Percentiles rank a stretch among this genome's conserved stretches.
phyloP scores from a whole-genome alignment of 2,329 filamentous ascomycete species.

The Shiraia bambusicola region DNA sequence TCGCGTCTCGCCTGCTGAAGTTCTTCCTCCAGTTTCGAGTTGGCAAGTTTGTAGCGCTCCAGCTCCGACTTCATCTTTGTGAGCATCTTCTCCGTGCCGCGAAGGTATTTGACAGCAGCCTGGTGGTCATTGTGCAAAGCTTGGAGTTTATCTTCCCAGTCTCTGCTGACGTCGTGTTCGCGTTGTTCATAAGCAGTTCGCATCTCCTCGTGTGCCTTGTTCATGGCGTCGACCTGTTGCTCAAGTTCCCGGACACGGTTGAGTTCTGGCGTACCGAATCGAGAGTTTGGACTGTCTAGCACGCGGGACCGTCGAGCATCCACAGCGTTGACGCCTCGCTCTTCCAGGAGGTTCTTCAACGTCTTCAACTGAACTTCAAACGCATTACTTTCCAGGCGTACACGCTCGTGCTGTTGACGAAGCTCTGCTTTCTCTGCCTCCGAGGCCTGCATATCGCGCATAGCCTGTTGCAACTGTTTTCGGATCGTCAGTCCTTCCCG shows the following conservation, averaged over 20 bases:
- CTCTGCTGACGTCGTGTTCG: constrained; percentile 80
- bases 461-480: constrained; percentile 80
- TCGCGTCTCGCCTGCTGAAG: constrained; percentile 59
- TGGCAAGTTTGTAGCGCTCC: constrained; percentile 86
- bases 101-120: constrained; percentile 95
- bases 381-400: constrained; percentile 92
- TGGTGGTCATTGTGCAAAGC: constrained; percentile 97
- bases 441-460: constrained; percentile 81
- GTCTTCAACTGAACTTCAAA: constrained; percentile 89
- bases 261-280: constrained; percentile 77
- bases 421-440: constrained; percentile 79
- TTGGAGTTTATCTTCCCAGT: constrained; percentile 88
- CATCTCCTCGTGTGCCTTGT: constrained; percentile 82
- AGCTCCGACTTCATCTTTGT: constrained; percentile 98
- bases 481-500: constrained; percentile 87
- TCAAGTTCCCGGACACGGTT: constrained; percentile 81
- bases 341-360: constrained; percentile 86
- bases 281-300: constrained; percentile 70
- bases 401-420: constrained; percentile 77
- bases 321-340: constrained; percentile 81
- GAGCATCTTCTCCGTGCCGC: constrained; percentile 98
- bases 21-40: constrained; percentile 78
- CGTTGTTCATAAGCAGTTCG: constrained; percentile 75
- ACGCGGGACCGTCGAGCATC: constrained; percentile 70
- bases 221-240: constrained; percentile 75